Conservation (phyloP, 1,139 yeast species). For the Saccharomyces pastorianus region DNA sequence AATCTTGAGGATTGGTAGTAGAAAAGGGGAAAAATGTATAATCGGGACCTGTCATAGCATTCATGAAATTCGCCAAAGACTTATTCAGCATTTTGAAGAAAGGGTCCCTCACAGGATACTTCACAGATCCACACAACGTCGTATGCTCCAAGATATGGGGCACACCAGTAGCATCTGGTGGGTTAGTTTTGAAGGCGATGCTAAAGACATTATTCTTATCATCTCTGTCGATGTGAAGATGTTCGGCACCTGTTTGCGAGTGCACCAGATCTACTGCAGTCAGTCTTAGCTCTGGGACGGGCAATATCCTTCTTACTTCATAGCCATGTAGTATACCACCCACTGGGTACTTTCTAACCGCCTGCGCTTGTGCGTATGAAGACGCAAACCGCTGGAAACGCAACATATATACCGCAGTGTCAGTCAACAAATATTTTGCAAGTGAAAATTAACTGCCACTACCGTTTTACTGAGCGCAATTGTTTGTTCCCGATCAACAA, state of each 20-base stretch:
- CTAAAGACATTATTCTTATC: slow-evolving; percentile 84
- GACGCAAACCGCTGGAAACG: slow-evolving; percentile 21
- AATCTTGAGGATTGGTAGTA: slow-evolving; percentile 80
- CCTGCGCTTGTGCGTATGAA: slow-evolving; percentile 16
- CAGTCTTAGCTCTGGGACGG: slow-evolving; percentile 74
- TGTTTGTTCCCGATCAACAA: neutral
- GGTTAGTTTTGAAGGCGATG: slow-evolving; percentile 86
- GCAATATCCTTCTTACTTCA: slow-evolving; percentile 50
- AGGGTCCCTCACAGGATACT: slow-evolving; percentile 92
- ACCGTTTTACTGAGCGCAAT: neutral
- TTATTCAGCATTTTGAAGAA: slow-evolving; percentile 94
- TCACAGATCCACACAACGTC: slow-evolving; percentile 84
- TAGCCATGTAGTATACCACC: slow-evolving; percentile 62
- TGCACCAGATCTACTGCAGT: slow-evolving; percentile 72
- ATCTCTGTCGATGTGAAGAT: slow-evolving; percentile 74
- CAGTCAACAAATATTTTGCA: neutral
- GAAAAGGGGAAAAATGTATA: slow-evolving; percentile 95
- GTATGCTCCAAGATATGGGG: slow-evolving; percentile 96
- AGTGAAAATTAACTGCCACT: too few relatives aligned
- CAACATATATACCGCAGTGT: slow-evolving; percentile 14
- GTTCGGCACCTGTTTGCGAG: slow-evolving; percentile 62
- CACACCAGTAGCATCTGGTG: slow-evolving; percentile 91
- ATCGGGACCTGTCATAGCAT: slow-evolving; percentile 97
- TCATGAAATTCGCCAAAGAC: slow-evolving; percentile 86
- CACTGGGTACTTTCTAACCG: slow-evolving; percentile 40